Evolutionary conservation across 2,329 filamentous ascomycete species (phyloP), one percentile per base, ranked within the genome.

Genomic region (Tolypocladium guangdongense): DNA sequence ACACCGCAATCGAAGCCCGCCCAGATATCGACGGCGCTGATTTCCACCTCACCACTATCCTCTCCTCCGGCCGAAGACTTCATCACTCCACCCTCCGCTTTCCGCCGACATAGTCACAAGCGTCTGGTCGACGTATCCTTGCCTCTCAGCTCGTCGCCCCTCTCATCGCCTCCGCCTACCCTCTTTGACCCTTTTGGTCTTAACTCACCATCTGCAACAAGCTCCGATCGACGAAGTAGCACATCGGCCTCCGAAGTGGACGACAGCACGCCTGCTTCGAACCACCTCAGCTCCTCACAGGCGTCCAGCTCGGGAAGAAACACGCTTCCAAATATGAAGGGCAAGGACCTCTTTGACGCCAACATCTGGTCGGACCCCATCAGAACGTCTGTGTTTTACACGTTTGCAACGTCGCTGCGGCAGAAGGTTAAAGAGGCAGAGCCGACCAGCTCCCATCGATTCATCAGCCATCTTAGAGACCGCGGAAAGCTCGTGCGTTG

Each of bases 341-440:
- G 86, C 2, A 79, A 81, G 53, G 85, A 89, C 61, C 69, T 89
- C 3, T 89, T 89, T 59, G 84, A 88, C 65, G 78, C 79, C 18
- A 82, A 82, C 32, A 81, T 88, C 53, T 89, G 85, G 81, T 73
- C 81, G 0, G 83, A 87, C 60, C 81, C 84, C 0, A 66, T 82
- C 18, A 80, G 82, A 47, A 88, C 85, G 0, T 83, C 83, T 0
- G 81, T 87, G 11, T 88, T 88, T 57, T 88, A 88, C 62, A 84
- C 80, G 12, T 89, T 89, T 60, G 81, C 84, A 37, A 85, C 85
- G 0, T 83, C 81, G 0, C 68, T 88, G 6, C 76, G 85, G 32
- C 77, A 86, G 57, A 85, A 81, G 53, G 79, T 86, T 18, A 75
- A 73, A 39, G 76, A 78, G n/a, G 82, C 86, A 11, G 69, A 77